Conservation (phyloP, 805 yeast genomes). For the Saccharomyces kudriavzevii region DNA sequence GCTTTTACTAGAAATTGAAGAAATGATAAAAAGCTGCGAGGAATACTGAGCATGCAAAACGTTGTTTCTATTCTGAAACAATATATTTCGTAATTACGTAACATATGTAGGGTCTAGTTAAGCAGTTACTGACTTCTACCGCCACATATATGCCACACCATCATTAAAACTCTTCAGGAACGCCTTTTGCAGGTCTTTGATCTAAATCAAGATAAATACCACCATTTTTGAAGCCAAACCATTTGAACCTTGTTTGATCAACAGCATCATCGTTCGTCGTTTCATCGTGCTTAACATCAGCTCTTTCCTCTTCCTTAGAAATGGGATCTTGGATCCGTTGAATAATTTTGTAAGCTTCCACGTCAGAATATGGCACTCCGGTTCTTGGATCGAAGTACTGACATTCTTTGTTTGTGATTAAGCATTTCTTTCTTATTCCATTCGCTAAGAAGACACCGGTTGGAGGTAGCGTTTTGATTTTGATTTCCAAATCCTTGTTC, state of each 20-base stretch:
- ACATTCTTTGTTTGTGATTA: constrained; percentile 60
- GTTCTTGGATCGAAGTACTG: constrained; percentile 80
- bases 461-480: constrained; percentile 62
- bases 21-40: constrained; percentile 7
- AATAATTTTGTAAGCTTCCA: constrained; percentile 68
- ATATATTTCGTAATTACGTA: not conserved
- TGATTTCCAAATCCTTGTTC: constrained; percentile 40
- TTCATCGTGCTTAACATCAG: constrained; percentile 17
- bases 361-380: constrained; percentile 79
- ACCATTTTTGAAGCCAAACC: constrained; percentile 45
- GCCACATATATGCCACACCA: constrained; percentile 8
- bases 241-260: constrained; percentile 22
- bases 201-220: constrained; percentile 39
- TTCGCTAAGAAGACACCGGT: constrained; percentile 64
- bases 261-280: constrained; percentile 34
- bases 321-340: constrained; percentile 51
- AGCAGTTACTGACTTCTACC: not conserved
- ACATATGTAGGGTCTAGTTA: not conserved
- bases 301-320: not conserved
- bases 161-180: constrained; percentile 69
- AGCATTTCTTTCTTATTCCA: constrained; percentile 59
- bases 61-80: too few relatives aligned
- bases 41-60: not conserved
- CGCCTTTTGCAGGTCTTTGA: constrained; percentile 67
- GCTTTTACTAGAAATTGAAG: constrained; percentile 16